These are phyloP conservation scores for Malus hybrid DNA, from an alignment of 331 rosid species.

Conservation along the genomic window DNA sequence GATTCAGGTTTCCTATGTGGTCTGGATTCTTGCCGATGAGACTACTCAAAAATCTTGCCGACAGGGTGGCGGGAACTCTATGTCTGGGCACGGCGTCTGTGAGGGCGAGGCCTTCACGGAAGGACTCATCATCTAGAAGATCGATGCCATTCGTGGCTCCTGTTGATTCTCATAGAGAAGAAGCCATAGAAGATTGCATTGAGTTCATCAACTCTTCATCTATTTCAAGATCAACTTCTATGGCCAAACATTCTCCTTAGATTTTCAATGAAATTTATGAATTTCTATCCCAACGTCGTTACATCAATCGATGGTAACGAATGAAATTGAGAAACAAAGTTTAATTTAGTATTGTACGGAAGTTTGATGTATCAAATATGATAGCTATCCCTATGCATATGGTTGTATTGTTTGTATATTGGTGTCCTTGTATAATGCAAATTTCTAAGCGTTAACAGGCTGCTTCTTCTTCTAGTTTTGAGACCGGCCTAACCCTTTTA, in stretches of 20 bases:
- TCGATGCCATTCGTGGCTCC: constrained; percentile 36
- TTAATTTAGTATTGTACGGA: neutral
- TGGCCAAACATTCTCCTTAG: constrained; percentile 14
- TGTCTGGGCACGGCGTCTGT: constrained; percentile 29
- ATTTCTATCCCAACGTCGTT: neutral
- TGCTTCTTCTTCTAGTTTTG: neutral
- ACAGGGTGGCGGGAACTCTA: constrained; percentile 39
- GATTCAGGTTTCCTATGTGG: constrained; percentile 27
- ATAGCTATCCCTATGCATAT: neutral
- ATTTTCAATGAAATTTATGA: neutral
- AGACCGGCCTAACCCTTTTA: no score
- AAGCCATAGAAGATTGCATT: constrained; percentile 86
- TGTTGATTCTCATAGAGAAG: constrained; percentile 55
- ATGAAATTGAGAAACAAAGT: neutral
- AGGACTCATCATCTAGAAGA: constrained; percentile 24
- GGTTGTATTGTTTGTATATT: neutral
- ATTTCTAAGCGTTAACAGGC: neutral
- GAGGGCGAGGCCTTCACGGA: constrained; percentile 23
- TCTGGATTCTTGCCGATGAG: constrained; percentile 39
- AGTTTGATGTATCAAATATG: neutral
- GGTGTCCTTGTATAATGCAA: neutral
- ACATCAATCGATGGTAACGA: neutral
- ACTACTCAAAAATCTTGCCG: constrained; percentile 53
- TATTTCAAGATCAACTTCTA: constrained; percentile 55
- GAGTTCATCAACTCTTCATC: constrained; percentile 73